A percentile compares a stretch with the other conserved stretches of the same genome.
Conservation (phyloP, 192 early-diverging fungal species). For the Chytriomyces sp. region DNA sequence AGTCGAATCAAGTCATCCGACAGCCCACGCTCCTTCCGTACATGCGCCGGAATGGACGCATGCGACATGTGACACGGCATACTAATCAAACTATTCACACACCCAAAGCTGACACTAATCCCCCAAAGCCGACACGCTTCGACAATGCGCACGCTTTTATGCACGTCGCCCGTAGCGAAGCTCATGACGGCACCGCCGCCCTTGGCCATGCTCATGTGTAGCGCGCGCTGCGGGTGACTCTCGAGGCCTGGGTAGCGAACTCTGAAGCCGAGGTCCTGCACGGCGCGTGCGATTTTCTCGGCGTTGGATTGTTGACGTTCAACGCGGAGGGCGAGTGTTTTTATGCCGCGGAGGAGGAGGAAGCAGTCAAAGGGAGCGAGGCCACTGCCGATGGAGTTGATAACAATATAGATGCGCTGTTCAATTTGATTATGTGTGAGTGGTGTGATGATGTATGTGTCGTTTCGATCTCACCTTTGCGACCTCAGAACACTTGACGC, state of each 20-base stretch:
- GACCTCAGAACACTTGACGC: conserved; percentile 67
- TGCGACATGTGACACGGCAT: conserved; percentile 99
- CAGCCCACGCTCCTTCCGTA: conserved; percentile 81
- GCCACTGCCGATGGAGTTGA: conserved; percentile 91
- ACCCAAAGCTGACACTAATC: conserved; percentile 97
- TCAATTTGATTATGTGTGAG: background rate
- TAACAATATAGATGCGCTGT: conserved; percentile 85
- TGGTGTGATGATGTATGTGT: background rate
- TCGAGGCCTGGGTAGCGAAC: conserved; percentile 89
- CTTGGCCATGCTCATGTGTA: conserved; percentile 74
- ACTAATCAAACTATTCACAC: conserved; percentile 95
- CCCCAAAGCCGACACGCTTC: conserved; percentile 83
- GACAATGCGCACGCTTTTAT: conserved; percentile 75
- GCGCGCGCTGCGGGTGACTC: conserved; percentile 80
- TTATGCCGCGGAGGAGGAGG: conserved; percentile 90
- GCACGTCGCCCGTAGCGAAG: conserved; percentile 89
- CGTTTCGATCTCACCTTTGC: conserved; percentile 62
- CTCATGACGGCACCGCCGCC: conserved; percentile 94
- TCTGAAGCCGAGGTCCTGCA: conserved; percentile 77
- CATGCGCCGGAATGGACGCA: conserved; percentile 89
- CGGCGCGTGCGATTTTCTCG: conserved; percentile 74
- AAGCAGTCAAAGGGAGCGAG: conserved; percentile 92
- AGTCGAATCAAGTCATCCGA: conserved; percentile 97
- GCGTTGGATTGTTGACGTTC: conserved; percentile 90
- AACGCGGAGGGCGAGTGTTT: conserved; percentile 95